Conservation (phyloP, 768 basidiomycete genomes). For the Boletus pseudopeckii region DNA sequence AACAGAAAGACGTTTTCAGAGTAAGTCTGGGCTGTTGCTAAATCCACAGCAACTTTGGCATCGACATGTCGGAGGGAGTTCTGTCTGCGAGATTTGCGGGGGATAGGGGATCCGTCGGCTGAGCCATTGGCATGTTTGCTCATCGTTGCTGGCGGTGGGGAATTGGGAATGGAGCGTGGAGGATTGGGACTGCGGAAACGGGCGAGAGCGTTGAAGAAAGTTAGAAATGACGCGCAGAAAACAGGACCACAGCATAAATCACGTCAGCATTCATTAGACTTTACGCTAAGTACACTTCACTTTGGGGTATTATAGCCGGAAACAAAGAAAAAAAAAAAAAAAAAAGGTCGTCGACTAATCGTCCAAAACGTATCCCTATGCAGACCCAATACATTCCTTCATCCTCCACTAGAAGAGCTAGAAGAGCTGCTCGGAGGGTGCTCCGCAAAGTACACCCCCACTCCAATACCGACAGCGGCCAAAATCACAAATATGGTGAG, state of each 20-base stretch:
- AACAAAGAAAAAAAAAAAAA: background rate
- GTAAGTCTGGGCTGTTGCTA: constrained; percentile 81
- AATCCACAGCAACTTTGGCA: constrained; percentile 81
- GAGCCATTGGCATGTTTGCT: constrained; percentile 25
- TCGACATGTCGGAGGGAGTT: constrained; percentile 69
- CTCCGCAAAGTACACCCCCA: constrained; percentile 29
- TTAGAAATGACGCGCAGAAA: constrained; percentile 22
- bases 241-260: constrained; percentile 10
- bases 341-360: background rate
- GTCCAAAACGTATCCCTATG: background rate
- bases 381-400: background rate
- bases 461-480: constrained; percentile 35
- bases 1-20: constrained; percentile 98
- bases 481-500: constrained; percentile 57
- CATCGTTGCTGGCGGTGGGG: constrained; percentile 18
- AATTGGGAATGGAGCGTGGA: background rate
- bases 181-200: background rate
- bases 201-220: background rate
- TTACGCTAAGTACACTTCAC: background rate
- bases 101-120: constrained; percentile 28
- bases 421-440: background rate
- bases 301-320: background rate
- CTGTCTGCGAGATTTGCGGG: constrained; percentile 40
- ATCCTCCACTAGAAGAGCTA: constrained; percentile 1
- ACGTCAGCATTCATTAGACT: constrained; percentile 18